A percentile compares a stretch with the other conserved stretches of the same genome.
These are phyloP conservation scores for Nakaseomyces kungkrabaensis DNA, from an alignment of 1,139 yeast genomes.

Conservation along the genomic window DNA sequence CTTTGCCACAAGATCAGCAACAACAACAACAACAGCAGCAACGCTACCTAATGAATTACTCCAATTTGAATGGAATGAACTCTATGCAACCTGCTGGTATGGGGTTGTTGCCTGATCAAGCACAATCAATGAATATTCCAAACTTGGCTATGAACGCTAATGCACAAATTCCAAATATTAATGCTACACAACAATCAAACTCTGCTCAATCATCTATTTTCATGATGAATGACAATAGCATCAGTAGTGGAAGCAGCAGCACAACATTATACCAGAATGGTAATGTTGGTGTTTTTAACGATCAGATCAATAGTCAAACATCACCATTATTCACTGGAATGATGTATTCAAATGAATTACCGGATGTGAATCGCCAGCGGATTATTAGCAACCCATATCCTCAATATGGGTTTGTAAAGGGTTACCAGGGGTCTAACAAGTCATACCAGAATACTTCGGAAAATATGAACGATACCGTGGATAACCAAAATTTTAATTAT, in stretches of 20 bases:
- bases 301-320: not conserved
- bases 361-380: slow-evolving; percentile 12
- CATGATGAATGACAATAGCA: slow-evolving; percentile 9
- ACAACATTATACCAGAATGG: slow-evolving; percentile 10
- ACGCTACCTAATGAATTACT: not conserved
- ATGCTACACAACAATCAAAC: not conserved
- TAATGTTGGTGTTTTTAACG: slow-evolving; percentile 1
- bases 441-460: not conserved
- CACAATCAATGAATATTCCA: not conserved
- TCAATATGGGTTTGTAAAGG: slow-evolving; percentile 6
- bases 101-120: not conserved
- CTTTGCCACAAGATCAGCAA: not conserved
- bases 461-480: not conserved
- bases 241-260: slow-evolving; percentile 12
- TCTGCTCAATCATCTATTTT: slow-evolving; percentile 7
- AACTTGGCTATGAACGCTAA: not conserved
- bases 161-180: slow-evolving; percentile 6
- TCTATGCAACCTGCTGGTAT: not conserved
- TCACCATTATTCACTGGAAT: not conserved
- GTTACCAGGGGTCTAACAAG: not conserved
- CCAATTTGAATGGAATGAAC: not conserved
- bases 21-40: not conserved
- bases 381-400: slow-evolving; percentile 17
- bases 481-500: not conserved
- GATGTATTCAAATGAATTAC: slow-evolving; percentile 10